phyloP scores from a whole-genome alignment of 768 basidiomycete species.

The Rhodosporidiobolus sp. region DNA sequence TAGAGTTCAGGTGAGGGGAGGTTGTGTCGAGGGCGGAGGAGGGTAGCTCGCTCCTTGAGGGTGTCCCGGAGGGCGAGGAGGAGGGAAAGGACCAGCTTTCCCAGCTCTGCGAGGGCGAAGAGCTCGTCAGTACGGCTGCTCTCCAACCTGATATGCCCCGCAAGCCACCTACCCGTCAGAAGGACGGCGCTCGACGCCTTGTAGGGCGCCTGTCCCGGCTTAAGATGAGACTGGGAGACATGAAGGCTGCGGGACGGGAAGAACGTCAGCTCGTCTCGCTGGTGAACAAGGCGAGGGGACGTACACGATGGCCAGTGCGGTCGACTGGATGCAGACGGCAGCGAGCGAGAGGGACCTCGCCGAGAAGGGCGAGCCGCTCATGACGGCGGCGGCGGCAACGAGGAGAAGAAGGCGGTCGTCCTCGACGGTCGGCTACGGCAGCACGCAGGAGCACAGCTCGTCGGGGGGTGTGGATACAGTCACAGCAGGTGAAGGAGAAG shows the following conservation, averaged over 20 bases:
- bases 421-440: too few relatives aligned
- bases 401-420: neutral
- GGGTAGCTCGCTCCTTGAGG: slow-evolving; percentile 25
- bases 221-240: slow-evolving; percentile 26
- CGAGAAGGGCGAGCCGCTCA: slow-evolving; percentile 16
- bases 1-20: slow-evolving; percentile 36
- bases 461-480: too few relatives aligned
- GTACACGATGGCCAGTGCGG: slow-evolving; percentile 40
- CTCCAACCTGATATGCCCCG: too few relatives aligned
- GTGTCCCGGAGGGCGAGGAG: slow-evolving; percentile 39
- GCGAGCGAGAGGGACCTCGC: slow-evolving; percentile 27
- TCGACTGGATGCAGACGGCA: slow-evolving; percentile 42
- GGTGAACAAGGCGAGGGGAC: neutral
- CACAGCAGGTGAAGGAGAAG: too few relatives aligned
- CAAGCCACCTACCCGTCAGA: slow-evolving; percentile 30
- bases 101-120: slow-evolving; percentile 31
- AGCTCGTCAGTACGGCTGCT: neutral
- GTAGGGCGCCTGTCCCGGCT: slow-evolving; percentile 37
- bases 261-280: neutral
- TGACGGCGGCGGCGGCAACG: neutral
- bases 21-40: slow-evolving; percentile 25
- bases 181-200: slow-evolving; percentile 43
- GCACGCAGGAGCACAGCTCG: too few relatives aligned
- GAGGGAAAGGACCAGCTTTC: slow-evolving; percentile 42
- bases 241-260: slow-evolving; percentile 14